phyloP scores from a whole-genome alignment of 2,329 filamentous ascomycete species.

The Amauroascus verrucosus region DNA sequence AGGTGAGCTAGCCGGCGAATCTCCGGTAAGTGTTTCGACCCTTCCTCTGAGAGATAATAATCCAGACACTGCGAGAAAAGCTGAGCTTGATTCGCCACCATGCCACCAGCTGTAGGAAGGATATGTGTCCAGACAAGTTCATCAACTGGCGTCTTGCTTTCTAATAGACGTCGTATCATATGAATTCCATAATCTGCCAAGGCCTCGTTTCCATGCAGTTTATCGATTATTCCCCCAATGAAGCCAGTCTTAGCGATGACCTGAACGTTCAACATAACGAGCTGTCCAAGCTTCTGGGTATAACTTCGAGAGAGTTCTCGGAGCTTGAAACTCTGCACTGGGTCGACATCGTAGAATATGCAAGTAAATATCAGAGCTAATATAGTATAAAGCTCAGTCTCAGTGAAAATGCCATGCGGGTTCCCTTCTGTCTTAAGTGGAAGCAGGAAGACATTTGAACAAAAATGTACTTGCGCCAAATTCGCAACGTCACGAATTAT shows the following conservation, averaged over 20 bases:
- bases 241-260: constrained; percentile 25
- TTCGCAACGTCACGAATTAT: constrained; percentile 21
- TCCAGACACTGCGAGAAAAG: constrained; percentile 49
- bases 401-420: constrained; percentile 33
- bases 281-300: constrained; percentile 29
- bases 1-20: constrained; percentile 41
- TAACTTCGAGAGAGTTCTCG: constrained; percentile 36
- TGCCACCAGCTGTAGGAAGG: constrained; percentile 47
- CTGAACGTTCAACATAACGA: constrained; percentile 34
- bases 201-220: constrained; percentile 22
- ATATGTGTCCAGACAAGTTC: constrained; percentile 49
- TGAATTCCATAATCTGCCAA: constrained; percentile 46
- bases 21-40: constrained; percentile 38
- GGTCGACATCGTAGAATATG: constrained; percentile 41
- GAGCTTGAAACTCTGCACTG: constrained; percentile 39
- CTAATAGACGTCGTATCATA: constrained; percentile 46
- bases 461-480: constrained; percentile 20
- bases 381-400: constrained; percentile 45
- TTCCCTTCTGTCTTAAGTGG: constrained; percentile 22
- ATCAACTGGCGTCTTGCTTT: constrained; percentile 37
- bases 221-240: constrained; percentile 26
- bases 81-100: constrained; percentile 49
- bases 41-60: constrained; percentile 45
- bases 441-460: constrained; percentile 21
- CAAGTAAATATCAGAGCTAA: constrained; percentile 40